Conservation (phyloP, 2,329 filamentous ascomycete genomes). For the Aspergillus ochraceoroseus region DNA sequence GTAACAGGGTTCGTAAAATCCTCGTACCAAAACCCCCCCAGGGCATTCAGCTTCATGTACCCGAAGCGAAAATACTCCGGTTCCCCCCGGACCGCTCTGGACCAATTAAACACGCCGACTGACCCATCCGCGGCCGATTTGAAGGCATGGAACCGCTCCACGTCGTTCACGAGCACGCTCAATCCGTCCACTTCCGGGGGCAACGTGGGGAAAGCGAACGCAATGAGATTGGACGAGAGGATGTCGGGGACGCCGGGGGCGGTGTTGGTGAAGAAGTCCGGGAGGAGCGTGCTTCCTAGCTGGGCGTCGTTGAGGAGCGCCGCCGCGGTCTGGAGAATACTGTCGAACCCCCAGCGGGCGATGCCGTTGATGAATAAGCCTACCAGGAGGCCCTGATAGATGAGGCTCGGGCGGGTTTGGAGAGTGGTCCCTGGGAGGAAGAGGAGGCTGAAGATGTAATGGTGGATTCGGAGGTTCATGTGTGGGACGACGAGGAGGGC, state of each 20-base stretch:
- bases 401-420: slow-evolving; percentile 54
- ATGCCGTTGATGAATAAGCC: slow-evolving; percentile 61
- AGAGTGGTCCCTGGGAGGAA: slow-evolving; percentile 56
- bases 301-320: slow-evolving; percentile 42
- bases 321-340: slow-evolving; percentile 54
- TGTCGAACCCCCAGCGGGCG: slow-evolving; percentile 60
- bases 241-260: slow-evolving; percentile 15
- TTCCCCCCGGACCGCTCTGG: slow-evolving; percentile 26
- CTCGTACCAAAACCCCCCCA: slow-evolving; percentile 40
- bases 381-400: slow-evolving; percentile 58
- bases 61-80: slow-evolving; percentile 45
- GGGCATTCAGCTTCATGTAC: slow-evolving; percentile 34
- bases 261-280: slow-evolving; percentile 22
- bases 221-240: slow-evolving; percentile 28
- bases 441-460: slow-evolving; percentile 58
- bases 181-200: slow-evolving; percentile 48
- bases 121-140: slow-evolving; percentile 36
- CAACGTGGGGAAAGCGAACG: slow-evolving; percentile 35
- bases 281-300: slow-evolving; percentile 33
- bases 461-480: slow-evolving; percentile 59
- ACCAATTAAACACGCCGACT: slow-evolving; percentile 35
- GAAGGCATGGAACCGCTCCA: slow-evolving; percentile 54
- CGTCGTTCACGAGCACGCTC: slow-evolving; percentile 58
- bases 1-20: slow-evolving; percentile 37
- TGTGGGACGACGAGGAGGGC: slow-evolving; percentile 51